Conservation (phyloP, 805 yeast genomes). For the Brettanomyces anomalus region DNA sequence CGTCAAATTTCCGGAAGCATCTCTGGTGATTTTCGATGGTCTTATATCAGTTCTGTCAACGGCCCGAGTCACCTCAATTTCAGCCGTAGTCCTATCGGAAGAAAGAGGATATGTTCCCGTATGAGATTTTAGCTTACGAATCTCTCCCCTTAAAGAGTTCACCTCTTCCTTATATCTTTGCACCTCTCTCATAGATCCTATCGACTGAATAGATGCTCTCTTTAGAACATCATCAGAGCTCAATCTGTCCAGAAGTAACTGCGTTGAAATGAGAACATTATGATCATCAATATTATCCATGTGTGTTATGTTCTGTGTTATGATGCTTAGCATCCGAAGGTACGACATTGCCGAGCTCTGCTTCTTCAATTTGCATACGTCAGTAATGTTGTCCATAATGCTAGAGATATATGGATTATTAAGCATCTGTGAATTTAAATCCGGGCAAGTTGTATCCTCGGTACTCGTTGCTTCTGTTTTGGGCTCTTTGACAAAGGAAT, state of each 20-base stretch:
- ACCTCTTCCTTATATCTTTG: slow-evolving; percentile 10
- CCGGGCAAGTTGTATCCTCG: background rate
- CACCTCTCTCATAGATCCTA: slow-evolving; percentile 34
- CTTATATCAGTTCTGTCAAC: background rate
- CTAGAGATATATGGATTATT: background rate
- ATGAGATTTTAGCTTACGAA: background rate
- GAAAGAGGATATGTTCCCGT: background rate
- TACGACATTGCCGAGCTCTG: slow-evolving; percentile 29
- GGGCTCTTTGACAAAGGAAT: too few relatives aligned
- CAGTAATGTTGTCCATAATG: background rate
- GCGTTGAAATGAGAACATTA: slow-evolving; percentile 45
- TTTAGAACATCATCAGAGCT: slow-evolving; percentile 69
- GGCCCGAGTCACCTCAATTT: too few relatives aligned
- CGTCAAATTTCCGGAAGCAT: slow-evolving; percentile 1
- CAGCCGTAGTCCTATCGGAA: background rate
- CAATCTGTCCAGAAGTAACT: slow-evolving; percentile 50
- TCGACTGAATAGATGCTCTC: slow-evolving; percentile 51
- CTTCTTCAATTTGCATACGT: slow-evolving; percentile 22
- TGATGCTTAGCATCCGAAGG: slow-evolving; percentile 26
- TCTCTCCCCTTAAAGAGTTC: slow-evolving; percentile 7
- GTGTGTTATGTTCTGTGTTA: slow-evolving; percentile 1
- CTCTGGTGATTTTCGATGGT: background rate
- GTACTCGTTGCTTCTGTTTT: too few relatives aligned
- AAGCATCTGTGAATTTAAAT: background rate
- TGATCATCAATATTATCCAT: slow-evolving; percentile 1